phyloP scores from a whole-genome alignment of 768 basidiomycete species.

The Tylopilus sp. region DNA sequence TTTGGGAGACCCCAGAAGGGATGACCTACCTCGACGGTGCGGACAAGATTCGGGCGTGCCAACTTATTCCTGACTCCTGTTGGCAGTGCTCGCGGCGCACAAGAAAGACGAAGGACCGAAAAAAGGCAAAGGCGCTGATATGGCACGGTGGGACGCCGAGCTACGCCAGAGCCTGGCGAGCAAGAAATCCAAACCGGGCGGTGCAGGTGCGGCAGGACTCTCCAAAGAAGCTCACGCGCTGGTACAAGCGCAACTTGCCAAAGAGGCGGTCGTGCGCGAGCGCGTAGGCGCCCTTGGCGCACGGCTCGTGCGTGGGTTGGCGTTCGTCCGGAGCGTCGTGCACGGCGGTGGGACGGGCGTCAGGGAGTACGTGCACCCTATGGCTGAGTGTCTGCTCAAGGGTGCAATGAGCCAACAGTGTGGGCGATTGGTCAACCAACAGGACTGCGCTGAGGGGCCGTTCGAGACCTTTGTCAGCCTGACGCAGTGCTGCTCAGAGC shows the following conservation, averaged over 20 bases:
- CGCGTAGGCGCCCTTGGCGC: slow-evolving; percentile 53
- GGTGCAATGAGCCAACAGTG: slow-evolving; percentile 58
- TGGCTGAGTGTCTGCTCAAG: slow-evolving; percentile 60
- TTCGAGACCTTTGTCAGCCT: slow-evolving; percentile 78
- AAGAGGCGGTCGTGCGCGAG: slow-evolving; percentile 67
- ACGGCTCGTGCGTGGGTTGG: slow-evolving; percentile 61
- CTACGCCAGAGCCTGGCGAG: slow-evolving; percentile 78
- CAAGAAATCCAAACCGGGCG: slow-evolving; percentile 52
- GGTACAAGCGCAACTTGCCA: slow-evolving; percentile 79
- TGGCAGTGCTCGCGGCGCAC: slow-evolving; percentile 58
- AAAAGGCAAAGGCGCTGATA: slow-evolving; percentile 87
- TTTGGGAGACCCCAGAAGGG: slow-evolving; percentile 87
- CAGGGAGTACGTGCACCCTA: slow-evolving; percentile 48
- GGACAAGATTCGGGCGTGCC: not conserved
- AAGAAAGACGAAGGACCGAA: slow-evolving; percentile 47
- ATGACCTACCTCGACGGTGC: slow-evolving; percentile 76
- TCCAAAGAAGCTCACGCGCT: slow-evolving; percentile 84
- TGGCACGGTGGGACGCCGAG: slow-evolving; percentile 95
- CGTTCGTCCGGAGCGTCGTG: slow-evolving; percentile 64
- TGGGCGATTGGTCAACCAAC: slow-evolving; percentile 52
- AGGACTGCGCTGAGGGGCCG: slow-evolving; percentile 29
- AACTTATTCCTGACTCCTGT: not conserved
- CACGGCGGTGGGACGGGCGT: slow-evolving; percentile 41
- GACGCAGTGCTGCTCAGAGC: slow-evolving; percentile 65
- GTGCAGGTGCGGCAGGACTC: slow-evolving; percentile 38